Evolutionary conservation across 257 asterid genomes (phyloP).

Genomic region (Jacaranda mimosifolia): DNA sequence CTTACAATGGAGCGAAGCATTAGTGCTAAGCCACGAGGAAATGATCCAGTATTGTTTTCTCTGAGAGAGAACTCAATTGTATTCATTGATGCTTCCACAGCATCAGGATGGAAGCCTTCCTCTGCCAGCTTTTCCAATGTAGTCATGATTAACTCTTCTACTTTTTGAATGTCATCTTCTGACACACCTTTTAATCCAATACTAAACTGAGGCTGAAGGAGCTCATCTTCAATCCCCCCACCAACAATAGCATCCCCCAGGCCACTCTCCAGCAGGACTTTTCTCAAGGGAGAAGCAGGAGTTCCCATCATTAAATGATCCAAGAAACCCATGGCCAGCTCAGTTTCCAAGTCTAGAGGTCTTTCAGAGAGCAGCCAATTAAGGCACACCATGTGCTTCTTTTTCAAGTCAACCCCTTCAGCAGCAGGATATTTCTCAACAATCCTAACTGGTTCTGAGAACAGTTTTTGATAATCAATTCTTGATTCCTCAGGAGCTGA

Average conservation of each 20-base stretch:
- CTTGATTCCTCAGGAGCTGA: slow-evolving; percentile 84
- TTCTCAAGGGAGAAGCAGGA: slow-evolving; percentile 98
- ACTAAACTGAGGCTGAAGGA: slow-evolving; percentile 97
- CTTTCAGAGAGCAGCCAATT: slow-evolving; percentile 93
- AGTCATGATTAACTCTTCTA: slow-evolving; percentile 74
- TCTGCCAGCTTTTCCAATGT: slow-evolving; percentile 76
- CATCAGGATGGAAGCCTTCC: slow-evolving; percentile 91
- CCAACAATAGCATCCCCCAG: slow-evolving; percentile 97
- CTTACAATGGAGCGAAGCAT: slow-evolving; percentile 96
- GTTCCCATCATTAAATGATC: slow-evolving; percentile 95
- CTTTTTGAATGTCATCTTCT: slow-evolving; percentile 76
- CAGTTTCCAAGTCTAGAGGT: slow-evolving; percentile 94
- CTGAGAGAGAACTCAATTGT: slow-evolving; percentile 97
- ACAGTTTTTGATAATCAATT: slow-evolving; percentile 79
- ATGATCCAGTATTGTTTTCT: slow-evolving; percentile 98
- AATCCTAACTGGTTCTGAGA: slow-evolving; percentile 76
- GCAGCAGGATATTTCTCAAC: slow-evolving; percentile 94
- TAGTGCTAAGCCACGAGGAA: slow-evolving; percentile 97
- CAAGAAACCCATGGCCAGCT: slow-evolving; percentile 86
- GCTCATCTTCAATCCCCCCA: slow-evolving; percentile 98
- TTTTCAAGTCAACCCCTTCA: slow-evolving; percentile 85
- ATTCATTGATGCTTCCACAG: slow-evolving; percentile 98
- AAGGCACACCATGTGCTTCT: slow-evolving; percentile 97
- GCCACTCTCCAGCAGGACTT: slow-evolving; percentile 93
- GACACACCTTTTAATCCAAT: slow-evolving; percentile 95